phyloP scores from a whole-genome alignment of 805 yeast genomes.

The Candida coleopterorum region DNA sequence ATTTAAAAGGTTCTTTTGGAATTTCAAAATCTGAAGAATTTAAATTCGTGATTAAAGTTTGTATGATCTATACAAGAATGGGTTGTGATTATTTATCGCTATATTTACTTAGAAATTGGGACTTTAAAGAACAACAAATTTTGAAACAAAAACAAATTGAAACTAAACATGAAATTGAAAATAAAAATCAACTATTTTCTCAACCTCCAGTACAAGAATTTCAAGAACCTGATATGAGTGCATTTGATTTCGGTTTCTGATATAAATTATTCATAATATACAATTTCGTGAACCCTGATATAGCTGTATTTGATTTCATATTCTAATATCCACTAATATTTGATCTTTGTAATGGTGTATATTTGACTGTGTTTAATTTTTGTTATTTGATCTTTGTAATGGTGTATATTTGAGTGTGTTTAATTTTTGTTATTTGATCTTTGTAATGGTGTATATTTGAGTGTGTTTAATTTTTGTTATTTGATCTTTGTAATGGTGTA shows the following conservation, averaged over 20 bases:
- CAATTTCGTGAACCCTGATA: conserved; percentile 6
- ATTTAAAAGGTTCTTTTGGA: conserved; percentile 46
- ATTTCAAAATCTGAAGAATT: conserved; percentile 49
- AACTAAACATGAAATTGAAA: no score
- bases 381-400: no score
- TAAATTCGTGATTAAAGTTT: conserved; percentile 55
- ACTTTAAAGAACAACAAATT: conserved; percentile 29
- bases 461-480: no score
- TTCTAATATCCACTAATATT: no score
- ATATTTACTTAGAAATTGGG: conserved; percentile 63
- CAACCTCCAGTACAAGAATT: conserved; percentile 52
- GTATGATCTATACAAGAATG: conserved; percentile 73
- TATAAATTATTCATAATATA: conserved; percentile 1
- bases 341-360: no score
- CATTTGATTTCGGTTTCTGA: conserved; percentile 46
- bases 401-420: no score
- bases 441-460: no score
- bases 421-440: no score
- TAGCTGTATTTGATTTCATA: conserved; percentile 4
- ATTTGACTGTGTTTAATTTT: no score
- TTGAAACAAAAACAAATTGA: neutral
- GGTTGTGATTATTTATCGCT: conserved; percentile 83
- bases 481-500: no score
- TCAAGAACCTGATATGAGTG: conserved; percentile 74
- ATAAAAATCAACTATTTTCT: no score